Percentiles rank a stretch among this genome's conserved stretches.
Conservation (phyloP, 192 early-diverging fungal species). For the Umbelopsis isabellina region DNA sequence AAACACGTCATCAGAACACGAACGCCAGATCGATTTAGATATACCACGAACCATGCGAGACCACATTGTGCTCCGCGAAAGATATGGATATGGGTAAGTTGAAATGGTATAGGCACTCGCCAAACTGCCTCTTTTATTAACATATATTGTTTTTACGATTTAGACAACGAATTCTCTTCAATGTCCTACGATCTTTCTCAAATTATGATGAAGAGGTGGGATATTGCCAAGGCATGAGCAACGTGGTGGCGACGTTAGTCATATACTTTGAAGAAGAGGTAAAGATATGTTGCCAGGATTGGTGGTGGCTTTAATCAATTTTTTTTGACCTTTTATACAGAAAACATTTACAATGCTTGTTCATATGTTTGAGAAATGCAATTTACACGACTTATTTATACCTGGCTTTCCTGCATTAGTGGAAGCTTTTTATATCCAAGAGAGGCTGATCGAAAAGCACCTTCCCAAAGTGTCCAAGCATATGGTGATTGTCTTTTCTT, state of each 20-base stretch:
- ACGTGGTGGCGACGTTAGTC: constrained; percentile 74
- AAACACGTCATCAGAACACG: constrained; percentile 42
- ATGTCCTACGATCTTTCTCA: constrained; percentile 78
- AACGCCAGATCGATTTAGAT: constrained; percentile 64
- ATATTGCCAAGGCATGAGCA: constrained; percentile 89
- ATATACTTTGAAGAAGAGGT: constrained; percentile 70
- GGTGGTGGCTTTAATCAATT: background rate
- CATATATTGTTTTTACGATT: background rate
- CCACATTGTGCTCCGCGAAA: constrained; percentile 61
- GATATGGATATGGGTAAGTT: constrained; percentile 60
- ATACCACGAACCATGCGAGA: constrained; percentile 59
- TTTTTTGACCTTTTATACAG: constrained; percentile 29
- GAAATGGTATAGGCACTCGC: background rate
- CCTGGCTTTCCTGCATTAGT: constrained; percentile 60
- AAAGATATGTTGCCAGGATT: background rate
- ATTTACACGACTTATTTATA: constrained; percentile 53
- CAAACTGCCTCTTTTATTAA: no score
- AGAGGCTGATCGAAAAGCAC: constrained; percentile 49
- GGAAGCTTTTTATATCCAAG: constrained; percentile 60
- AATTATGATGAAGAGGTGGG: constrained; percentile 78
- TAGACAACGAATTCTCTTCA: constrained; percentile 78
- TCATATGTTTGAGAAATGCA: constrained; percentile 51
- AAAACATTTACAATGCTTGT: constrained; percentile 55
- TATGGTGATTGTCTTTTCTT: constrained; percentile 39
- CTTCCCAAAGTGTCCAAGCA: constrained; percentile 48